Conservation (phyloP, 1,139 yeast genomes). For the Taphrina wiesneri region DNA sequence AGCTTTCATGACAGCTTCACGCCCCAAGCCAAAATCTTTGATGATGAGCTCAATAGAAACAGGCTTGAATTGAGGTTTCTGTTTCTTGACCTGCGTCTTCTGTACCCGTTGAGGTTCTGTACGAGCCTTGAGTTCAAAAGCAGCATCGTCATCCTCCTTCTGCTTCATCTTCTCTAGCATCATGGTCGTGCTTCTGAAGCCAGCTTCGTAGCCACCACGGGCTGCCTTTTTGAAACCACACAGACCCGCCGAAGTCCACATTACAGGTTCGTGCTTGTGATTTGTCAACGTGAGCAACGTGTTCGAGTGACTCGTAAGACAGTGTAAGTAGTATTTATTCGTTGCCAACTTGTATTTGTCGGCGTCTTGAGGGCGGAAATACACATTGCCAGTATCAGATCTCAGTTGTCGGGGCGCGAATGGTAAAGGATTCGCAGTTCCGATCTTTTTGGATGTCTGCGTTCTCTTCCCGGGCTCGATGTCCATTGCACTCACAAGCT, state of each 20-base stretch:
- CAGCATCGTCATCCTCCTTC: slow-evolving; percentile 25
- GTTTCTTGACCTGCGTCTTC: slow-evolving; percentile 65
- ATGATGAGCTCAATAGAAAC: slow-evolving; percentile 64
- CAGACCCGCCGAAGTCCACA: slow-evolving; percentile 44
- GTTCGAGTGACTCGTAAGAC: slow-evolving; percentile 32
- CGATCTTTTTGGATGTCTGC: background rate
- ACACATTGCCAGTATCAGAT: slow-evolving; percentile 11
- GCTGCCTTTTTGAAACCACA: slow-evolving; percentile 52
- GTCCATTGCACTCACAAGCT: background rate
- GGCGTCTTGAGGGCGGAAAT: background rate
- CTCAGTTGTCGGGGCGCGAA: slow-evolving; percentile 2
- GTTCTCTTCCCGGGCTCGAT: background rate
- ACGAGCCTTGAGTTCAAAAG: slow-evolving; percentile 45
- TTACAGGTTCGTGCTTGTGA: slow-evolving; percentile 32
- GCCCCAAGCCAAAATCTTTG: slow-evolving; percentile 83
- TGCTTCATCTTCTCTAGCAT: slow-evolving; percentile 30
- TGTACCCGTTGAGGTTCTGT: slow-evolving; percentile 73
- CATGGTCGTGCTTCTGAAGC: slow-evolving; percentile 28
- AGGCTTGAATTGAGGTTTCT: slow-evolving; percentile 48
- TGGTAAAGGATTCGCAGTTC: background rate
- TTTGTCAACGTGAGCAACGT: slow-evolving; percentile 35
- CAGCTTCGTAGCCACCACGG: slow-evolving; percentile 90
- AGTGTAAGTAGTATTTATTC: slow-evolving; percentile 33
- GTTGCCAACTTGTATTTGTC: slow-evolving; percentile 6
- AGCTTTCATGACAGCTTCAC: slow-evolving; percentile 83